Evolutionary conservation across 257 asterid species (phyloP), one percentile per base, ranked within the genome.

Genomic region (Catharanthus roseus): DNA sequence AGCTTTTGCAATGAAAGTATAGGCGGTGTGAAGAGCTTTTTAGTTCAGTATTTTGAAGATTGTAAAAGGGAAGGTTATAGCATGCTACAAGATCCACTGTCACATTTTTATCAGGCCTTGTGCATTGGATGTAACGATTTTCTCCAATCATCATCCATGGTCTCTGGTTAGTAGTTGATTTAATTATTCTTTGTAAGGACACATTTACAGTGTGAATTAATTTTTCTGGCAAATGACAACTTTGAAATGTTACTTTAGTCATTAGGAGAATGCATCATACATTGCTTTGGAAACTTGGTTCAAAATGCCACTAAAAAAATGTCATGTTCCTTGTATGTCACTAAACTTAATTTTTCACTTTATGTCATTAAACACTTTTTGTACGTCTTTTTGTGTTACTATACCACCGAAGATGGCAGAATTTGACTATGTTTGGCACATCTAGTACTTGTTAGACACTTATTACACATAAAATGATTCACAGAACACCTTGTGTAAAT

Each of bases 1-100:
- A 91, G 96, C 54, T 87, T 91, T 73, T 77, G 75, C 78, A 75
- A 67, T 33, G 89, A 85, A 58, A 85, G 86, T 78, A 76, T 83
- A 47, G 57, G 62, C 67, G 74, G 11, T 34, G 89, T 91, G 73
- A 89, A 82, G 78, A 83, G 79, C 16, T 89, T 86, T 82, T 77
- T 91, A 45, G 47, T 85, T 58, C 79, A 78, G 57, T 89, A 91
- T 56, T 87, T 82, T 41, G 75, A 89, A 39, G 85, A 76, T 5
- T 85, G 92, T 44, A 84, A 72, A 66, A 31, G 34, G 41, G 89
- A 89, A 50, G 95, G 95, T 42, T 86, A 73, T n/a, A 28, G 23
- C 11, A 63, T 87, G 85, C 61, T 86, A 70, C 82, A 68, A 71
- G 96, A 89, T 78, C 93, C 95, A 16, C 73, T 85, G 28, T 76